Base-by-base conservation (phyloP, 176 grass and related monocot genomes). In the Raddia guianensis region DNA sequence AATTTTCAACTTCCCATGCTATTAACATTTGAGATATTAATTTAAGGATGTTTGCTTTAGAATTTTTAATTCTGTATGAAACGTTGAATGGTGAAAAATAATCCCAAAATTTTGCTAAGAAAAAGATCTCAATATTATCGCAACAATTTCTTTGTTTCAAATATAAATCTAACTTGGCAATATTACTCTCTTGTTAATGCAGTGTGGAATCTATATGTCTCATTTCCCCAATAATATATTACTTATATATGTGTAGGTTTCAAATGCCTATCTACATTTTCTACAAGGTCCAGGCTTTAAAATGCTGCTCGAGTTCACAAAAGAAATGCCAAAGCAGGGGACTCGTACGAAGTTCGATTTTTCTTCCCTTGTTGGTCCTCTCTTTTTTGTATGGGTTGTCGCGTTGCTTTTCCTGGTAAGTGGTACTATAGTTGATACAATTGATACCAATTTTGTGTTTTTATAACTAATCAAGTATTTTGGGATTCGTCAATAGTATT, bases 341-440 rank as follows among this genome's bases (percentile, higher is more conserved):
- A 89, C 46, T 74, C 78, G 49, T 60, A 35, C 18, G 5, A 73
- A 45, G 27, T 51, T 93, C 73, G 84, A 93, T 68, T 49, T 90
- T 84, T 86, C 91, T 87, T 86, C 91, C 65, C 4, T 81, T 14
- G 53, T 54, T 21, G 87, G 91, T 18, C 76, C 71, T 59, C 84
- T 90, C 11, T 93, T 93, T 83, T 93, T 87, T 1, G 80, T 78
- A 81, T 90, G 85, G 84, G 74, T 88, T 45, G 35, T 93, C 56
- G 84, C 65, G 14, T 60, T 90, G 63, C 91, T 93, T 82, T 93
- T 93, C 65, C 91, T 87, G 80, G 91, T 93, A 93, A 72, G 66
- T 77, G 12, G 42, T 50, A 59, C n/a, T 49, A 72, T 12, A 49
- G 40, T 72, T 83, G 50, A 27, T 27, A 27, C 27, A 1, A 27